Evolutionary conservation across 345 rosid genomes (phyloP).

Genomic region (Rhizophora mangle): DNA sequence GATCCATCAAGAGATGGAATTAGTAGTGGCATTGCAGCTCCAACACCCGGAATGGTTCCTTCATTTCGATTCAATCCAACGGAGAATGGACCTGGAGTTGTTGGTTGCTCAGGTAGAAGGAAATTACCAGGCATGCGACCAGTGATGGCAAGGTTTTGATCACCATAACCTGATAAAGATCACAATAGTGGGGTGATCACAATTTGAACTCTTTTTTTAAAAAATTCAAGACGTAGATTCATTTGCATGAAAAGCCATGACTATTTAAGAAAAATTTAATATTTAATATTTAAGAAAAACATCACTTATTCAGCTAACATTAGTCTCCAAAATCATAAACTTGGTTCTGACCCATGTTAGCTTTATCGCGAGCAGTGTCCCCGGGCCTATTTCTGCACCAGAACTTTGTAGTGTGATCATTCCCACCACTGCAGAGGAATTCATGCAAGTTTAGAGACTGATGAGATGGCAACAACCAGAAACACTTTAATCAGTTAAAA

Average conservation of each 20-base stretch:
- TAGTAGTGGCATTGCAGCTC: conserved; percentile 72
- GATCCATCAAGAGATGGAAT: conserved; percentile 62
- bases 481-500: background rate
- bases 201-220: conserved; percentile 4
- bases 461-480: background rate
- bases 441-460: conserved; percentile 17
- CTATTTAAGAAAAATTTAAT: too few relatives aligned
- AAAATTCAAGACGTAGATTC: background rate
- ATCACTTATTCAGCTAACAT: background rate
- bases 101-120: conserved; percentile 60
- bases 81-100: conserved; percentile 80
- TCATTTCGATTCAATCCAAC: conserved; percentile 80
- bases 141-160: conserved; percentile 62
- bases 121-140: conserved; percentile 77
- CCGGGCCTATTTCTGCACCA: conserved; percentile 99
- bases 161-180: conserved; percentile 63
- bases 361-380: conserved; percentile 84
- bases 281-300: background rate
- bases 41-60: conserved; percentile 94
- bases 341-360: conserved; percentile 67
- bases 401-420: conserved; percentile 90
- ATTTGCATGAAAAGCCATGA: too few relatives aligned
- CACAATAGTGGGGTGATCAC: background rate
- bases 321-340: conserved; percentile 32
- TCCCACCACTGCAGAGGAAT: conserved; percentile 84